These are phyloP conservation scores for Amaranthus palmeri DNA, from an alignment of 148 eudicot species.

Conservation along the genomic window DNA sequence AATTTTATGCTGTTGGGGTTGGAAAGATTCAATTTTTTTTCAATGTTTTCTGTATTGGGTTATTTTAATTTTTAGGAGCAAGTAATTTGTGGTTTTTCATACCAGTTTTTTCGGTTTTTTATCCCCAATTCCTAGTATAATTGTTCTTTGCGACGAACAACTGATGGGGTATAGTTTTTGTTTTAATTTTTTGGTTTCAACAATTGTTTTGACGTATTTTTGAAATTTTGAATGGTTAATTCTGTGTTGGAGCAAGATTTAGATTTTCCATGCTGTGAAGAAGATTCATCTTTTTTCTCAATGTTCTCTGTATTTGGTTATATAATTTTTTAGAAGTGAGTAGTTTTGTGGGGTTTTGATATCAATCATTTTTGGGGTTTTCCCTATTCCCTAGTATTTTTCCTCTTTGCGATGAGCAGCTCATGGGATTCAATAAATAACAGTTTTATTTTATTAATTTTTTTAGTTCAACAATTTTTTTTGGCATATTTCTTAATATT, in stretches of 20 bases:
- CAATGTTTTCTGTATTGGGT: background rate
- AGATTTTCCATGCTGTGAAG: background rate
- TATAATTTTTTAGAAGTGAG: background rate
- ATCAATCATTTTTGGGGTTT: background rate
- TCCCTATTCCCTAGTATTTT: background rate
- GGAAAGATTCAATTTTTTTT: background rate
- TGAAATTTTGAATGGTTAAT: background rate
- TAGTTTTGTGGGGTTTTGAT: background rate
- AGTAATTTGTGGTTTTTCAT: background rate
- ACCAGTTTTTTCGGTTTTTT: background rate
- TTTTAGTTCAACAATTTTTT: no score
- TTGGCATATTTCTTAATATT: no score
- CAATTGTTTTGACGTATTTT: background rate
- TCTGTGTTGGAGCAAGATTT: constrained; percentile 6
- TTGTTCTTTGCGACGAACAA: background rate
- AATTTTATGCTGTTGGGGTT: background rate
- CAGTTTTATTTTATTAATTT: no score
- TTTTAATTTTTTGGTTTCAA: background rate
- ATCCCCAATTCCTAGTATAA: background rate
- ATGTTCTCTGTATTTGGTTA: background rate
- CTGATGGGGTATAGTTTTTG: background rate
- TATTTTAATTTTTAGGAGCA: background rate
- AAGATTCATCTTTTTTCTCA: no score
- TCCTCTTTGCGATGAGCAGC: no score
- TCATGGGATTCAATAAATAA: no score